Base-by-base conservation (phyloP, 768 basidiomycete genomes). In the Pulveroboletus frians region DNA sequence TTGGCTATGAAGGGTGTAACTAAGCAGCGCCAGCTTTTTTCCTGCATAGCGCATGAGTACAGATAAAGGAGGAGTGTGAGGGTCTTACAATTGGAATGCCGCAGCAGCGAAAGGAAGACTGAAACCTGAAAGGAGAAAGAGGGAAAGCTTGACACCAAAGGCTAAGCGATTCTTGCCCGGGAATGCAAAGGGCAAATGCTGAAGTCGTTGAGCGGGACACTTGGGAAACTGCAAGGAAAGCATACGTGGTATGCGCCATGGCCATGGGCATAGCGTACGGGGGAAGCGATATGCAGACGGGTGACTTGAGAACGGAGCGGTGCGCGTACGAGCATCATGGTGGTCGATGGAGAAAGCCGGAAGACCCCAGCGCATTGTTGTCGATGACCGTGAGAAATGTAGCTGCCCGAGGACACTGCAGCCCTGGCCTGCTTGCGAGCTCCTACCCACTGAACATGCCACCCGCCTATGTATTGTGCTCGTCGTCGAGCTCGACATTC, bases 71-170 rank as follows among this genome's bases (percentile, higher is more conserved):
- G 11, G 8, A 15, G 5, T 20, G 14, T 1, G 26, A 35, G 34
- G 43, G 15, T 72, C 87, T 55, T 57, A 89, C 87, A 89, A 54
- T 66, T 88, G 85, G 61, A 75, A 79, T 34, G 61, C 65, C 5
- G 78, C 71, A 5, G 85, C 85, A 46, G 75, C 54, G 66, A 89
- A 81, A 23, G 87, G 87, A 53, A 88, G 78, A 49, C 76, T 65
- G 65, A 87, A 85, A 11, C 85, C 87, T 11, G 70, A 51, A 13
- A 64, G 41, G 47, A 89, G 72, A 66, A 60, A 72, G 44, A 52
- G 53, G 23, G 58, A 59, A 3, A 70, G 56, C 46, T 69, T 69
- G 32, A 60, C 18, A 14, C 58, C 71, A 50, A 80, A 82, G 10
- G 67, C 53, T n/a, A 57, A 52, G 58, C 76, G 81, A 49, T 72